Base-by-base conservation (phyloP, 2,329 filamentous ascomycete genomes). In the Mycocentrospora acerina region DNA sequence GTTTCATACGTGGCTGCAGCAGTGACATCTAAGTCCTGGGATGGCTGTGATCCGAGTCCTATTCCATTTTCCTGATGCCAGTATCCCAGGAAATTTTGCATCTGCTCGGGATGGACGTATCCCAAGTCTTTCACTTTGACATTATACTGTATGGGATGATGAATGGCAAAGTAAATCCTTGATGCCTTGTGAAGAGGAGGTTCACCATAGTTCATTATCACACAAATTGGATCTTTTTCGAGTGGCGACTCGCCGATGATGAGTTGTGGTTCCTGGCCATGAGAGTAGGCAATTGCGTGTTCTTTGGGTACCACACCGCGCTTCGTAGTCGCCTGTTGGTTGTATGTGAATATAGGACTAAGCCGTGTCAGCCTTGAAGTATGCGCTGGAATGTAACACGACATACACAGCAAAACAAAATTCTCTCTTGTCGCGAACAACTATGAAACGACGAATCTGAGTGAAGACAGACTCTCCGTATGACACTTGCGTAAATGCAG, bases 121-220 rank as follows among this genome's bases (percentile, higher is more conserved):
- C 71, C 71, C 4, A 73, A 47, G 1, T 68, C 57, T 14, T 66
- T 64, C 1, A 71, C 68, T 35, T 68, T 71, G 25, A 70, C 52
- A 35, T 73, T 71, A 37, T 71, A 64, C 37, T 74, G 66, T 10
- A 73, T 64, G 0, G 66, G 68, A 46, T 70, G 66, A 1, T 67
- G 46, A 11, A 71, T 71, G 4, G 57, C 65, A 16, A 42, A 53
- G 11, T 40, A 48, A 2, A 53, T 51, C 2, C 50, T 31, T 9
- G 46, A 71, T 32, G 64, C 60, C 0, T 11, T 4, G 19, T 66
- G 19, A 9, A 47, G 24, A 6, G 27, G 29, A 4, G 8, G n/a
- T 3, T 28, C 37, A 8, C 22, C 32, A 9, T 19, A 5, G 6
- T 13, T 29, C 31, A 39, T 40, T 2, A 53, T 32, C 11, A 73